Conservation (phyloP, 1,284 basidiomycete species). For the Thecaphora thlaspeos region DNA sequence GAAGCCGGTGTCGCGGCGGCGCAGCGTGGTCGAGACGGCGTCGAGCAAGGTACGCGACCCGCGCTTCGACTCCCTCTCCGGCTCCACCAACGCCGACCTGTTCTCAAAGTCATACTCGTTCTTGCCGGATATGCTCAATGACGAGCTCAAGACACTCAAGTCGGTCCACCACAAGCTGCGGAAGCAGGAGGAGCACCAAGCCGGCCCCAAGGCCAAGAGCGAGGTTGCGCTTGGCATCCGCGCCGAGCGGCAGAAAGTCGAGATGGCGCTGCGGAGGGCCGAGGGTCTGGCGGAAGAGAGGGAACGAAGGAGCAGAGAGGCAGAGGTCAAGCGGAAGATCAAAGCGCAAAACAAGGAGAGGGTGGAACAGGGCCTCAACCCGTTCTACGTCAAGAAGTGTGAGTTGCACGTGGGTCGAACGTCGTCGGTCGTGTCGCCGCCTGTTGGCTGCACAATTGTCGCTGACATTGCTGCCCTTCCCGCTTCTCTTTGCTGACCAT, state of each 20-base stretch:
- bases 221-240: conserved; percentile 60
- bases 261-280: conserved; percentile 72
- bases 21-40: conserved; percentile 73
- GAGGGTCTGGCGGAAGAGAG: conserved; percentile 68
- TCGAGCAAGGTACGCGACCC: conserved; percentile 77
- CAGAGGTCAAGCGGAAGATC: conserved; percentile 64
- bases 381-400: conserved; percentile 86
- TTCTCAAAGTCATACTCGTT: conserved; percentile 79
- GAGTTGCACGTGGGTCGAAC: no score
- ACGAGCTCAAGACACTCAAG: conserved; percentile 70
- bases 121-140: conserved; percentile 68
- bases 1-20: conserved; percentile 74
- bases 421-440: no score
- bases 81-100: conserved; percentile 69
- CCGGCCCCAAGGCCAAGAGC: conserved; percentile 66
- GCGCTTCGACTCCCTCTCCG: conserved; percentile 73
- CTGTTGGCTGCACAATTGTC: neutral
- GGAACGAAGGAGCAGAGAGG: conserved; percentile 66
- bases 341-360: conserved; percentile 51
- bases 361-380: conserved; percentile 41
- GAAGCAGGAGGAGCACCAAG: conserved; percentile 71
- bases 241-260: conserved; percentile 73
- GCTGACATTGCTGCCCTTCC: neutral
- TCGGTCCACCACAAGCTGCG: conserved; percentile 69
- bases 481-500: neutral